Conservation (phyloP, 495 filamentous ascomycete species). For the Penicillium coffeae region DNA sequence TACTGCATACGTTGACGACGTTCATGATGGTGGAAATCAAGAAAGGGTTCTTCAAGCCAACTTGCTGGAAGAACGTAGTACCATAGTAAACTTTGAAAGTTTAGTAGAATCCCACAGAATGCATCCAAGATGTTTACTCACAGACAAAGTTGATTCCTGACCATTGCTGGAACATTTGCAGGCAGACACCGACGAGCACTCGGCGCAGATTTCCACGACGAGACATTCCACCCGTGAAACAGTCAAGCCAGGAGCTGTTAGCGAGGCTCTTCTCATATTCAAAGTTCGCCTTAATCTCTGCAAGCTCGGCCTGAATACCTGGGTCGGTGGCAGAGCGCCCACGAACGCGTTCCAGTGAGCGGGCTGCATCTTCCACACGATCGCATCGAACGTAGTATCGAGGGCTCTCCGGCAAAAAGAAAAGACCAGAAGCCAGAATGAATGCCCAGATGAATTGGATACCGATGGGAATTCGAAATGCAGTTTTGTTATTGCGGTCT, state of each 20-base stretch:
- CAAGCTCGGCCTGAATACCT: constrained; percentile 63
- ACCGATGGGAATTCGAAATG: constrained; percentile 66
- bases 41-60: constrained; percentile 62
- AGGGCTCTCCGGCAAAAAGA: constrained; percentile 72
- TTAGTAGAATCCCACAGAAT: constrained; percentile 22
- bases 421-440: constrained; percentile 59
- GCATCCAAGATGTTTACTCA: constrained; percentile 13
- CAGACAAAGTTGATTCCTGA: constrained; percentile 73
- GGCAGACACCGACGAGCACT: constrained; percentile 59
- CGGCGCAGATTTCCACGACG: constrained; percentile 55
- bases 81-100: constrained; percentile 56
- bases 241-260: constrained; percentile 52
- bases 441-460: constrained; percentile 66
- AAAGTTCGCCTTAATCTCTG: constrained; percentile 69
- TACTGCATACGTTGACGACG: constrained; percentile 63
- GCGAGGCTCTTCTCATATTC: constrained; percentile 59
- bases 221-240: constrained; percentile 57
- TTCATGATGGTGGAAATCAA: constrained; percentile 63
- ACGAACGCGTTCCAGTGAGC: constrained; percentile 39
- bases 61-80: constrained; percentile 61
- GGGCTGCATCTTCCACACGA: constrained; percentile 28
- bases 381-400: constrained; percentile 58
- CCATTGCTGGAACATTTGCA: constrained; percentile 76
- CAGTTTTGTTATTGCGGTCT: constrained; percentile 51
- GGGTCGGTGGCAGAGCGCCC: constrained; percentile 49